Base-by-base conservation (phyloP, 2,329 filamentous ascomycete species). In the Xylogone sp. region DNA sequence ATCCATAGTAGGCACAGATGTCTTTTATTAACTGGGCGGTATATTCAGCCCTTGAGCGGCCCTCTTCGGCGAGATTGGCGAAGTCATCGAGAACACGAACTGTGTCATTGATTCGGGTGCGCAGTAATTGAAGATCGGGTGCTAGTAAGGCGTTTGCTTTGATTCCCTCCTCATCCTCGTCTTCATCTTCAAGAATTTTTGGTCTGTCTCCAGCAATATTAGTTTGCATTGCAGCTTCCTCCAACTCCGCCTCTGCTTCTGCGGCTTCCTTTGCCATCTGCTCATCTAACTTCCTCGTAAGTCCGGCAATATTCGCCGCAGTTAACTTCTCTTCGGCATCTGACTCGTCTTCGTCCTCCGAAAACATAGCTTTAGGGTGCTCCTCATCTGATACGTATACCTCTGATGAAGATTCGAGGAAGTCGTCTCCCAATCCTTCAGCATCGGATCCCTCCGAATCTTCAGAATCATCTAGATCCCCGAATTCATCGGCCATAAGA, bases 1-100 rank as follows among this genome's bases (percentile, higher is more conserved):
- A 99, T 54, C 93, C 92, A 68, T 99, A 99, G 77, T 99, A 99
- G 51, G 87, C 83, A 74, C 91, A 97, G 53, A 97, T 88, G 65
- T 99, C 94, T 71, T 90, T 88, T 55, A 97, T 72, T 50, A 99
- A 77, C 69, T 95, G 88, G 20, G 83, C 77, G 13, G 88, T 90
- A 70, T 99, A 97, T 66, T 97, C 94, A 48, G 87, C 82, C 62
- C 94, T 83, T 51, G 90, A 95, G 60, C 89, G 84, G 24, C 86
- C 87, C 39, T 87, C 81, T 68, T 96, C 88, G 21, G 84, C 82
- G 12, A 97, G 76, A 46, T 89, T 90, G 54, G 86, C 78, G 68
- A 97, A 92, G 69, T 95, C 90, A 61, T 93, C 90, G 34, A 99
- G 76, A 27, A 97, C 88, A 56, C 94, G 88, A 59, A 97, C 87